A percentile compares a stretch with the other conserved stretches of the same genome.
Evolutionary conservation across 1,284 basidiomycete species (phyloP).

Genomic region (Albatrellus sp.): DNA sequence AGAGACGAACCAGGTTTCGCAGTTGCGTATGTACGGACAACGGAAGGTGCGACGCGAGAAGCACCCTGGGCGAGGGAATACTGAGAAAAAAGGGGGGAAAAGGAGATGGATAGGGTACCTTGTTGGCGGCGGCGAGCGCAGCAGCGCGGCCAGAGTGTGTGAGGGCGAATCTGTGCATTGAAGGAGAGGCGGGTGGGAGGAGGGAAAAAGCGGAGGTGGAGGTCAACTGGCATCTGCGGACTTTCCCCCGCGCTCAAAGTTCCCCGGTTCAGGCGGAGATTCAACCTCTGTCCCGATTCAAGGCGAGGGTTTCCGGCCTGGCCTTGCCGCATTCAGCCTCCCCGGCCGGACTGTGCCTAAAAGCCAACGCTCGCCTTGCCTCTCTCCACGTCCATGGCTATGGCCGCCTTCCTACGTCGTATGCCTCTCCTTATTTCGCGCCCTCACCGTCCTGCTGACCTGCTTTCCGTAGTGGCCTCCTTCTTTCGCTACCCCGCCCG

Average conservation of each 20-base stretch:
- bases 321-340: no score
- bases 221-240: constrained; percentile 14
- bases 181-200: constrained; percentile 22
- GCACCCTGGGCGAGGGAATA: constrained; percentile 28
- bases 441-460: constrained; percentile 6
- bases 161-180: constrained; percentile 84
- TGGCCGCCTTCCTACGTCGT: constrained; percentile 21
- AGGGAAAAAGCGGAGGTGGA: constrained; percentile 24
- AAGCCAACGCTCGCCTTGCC: constrained; percentile 4
- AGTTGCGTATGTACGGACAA: constrained; percentile 85
- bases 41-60: constrained; percentile 31
- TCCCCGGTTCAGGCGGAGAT: constrained; percentile 1
- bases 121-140: constrained; percentile 48
- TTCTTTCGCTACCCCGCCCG: constrained; percentile 14
- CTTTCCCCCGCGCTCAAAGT: constrained; percentile 5
- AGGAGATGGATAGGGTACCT: constrained; percentile 32
- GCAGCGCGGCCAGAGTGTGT: constrained; percentile 72
- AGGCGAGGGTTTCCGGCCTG: constrained; percentile 2
- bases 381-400: constrained; percentile 12
- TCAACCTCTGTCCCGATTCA: constrained; percentile 1
- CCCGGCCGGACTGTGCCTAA: constrained; percentile 7
- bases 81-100: constrained; percentile 12
- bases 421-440: constrained; percentile 7
- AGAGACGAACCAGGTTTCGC: constrained; percentile 83
- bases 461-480: constrained; percentile 6